Conservation (phyloP, 495 filamentous ascomycete species). For the Chaetomium cochliodes region DNA sequence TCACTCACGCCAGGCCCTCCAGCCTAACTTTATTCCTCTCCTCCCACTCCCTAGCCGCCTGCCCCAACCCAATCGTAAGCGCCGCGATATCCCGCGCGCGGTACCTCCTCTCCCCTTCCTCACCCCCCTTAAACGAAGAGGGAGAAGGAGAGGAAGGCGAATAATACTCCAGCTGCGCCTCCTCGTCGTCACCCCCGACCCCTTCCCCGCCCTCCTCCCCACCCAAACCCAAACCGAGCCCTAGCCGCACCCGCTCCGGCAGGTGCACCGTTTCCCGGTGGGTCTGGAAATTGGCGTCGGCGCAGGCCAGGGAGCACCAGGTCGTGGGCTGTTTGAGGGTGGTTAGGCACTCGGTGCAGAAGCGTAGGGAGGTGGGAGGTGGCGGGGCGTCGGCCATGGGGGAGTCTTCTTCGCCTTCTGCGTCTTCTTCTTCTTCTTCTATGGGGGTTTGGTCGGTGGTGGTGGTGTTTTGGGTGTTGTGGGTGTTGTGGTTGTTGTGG, state of each 20-base stretch:
- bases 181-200: background rate
- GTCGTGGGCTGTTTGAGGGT: slow-evolving; percentile 33
- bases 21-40: slow-evolving; percentile 29
- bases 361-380: slow-evolving; percentile 19
- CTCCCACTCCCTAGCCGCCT: slow-evolving; percentile 42
- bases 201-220: slow-evolving; percentile 14
- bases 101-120: slow-evolving; percentile 27
- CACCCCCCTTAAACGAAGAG: background rate
- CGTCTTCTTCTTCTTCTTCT: background rate
- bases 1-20: background rate
- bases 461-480: slow-evolving; percentile 8
- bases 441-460: slow-evolving; percentile 11
- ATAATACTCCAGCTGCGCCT: slow-evolving; percentile 31
- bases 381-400: slow-evolving; percentile 12
- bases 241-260: slow-evolving; percentile 24
- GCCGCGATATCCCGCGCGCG: slow-evolving; percentile 35
- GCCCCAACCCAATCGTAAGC: slow-evolving; percentile 31
- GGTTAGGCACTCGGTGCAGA: slow-evolving; percentile 46
- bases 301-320: slow-evolving; percentile 46
- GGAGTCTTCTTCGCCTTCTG: slow-evolving; percentile 8
- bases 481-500: slow-evolving; percentile 17
- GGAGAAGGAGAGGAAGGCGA: too few species aligned
- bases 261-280: slow-evolving; percentile 46
- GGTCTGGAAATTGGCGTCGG: slow-evolving; percentile 39
- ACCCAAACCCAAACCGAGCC: slow-evolving; percentile 27